A percentile compares a stretch with the other conserved stretches of the same genome.
Evolutionary conservation across 805 yeast species (phyloP).

Genomic region (Sugiyamaella smithiae): DNA sequence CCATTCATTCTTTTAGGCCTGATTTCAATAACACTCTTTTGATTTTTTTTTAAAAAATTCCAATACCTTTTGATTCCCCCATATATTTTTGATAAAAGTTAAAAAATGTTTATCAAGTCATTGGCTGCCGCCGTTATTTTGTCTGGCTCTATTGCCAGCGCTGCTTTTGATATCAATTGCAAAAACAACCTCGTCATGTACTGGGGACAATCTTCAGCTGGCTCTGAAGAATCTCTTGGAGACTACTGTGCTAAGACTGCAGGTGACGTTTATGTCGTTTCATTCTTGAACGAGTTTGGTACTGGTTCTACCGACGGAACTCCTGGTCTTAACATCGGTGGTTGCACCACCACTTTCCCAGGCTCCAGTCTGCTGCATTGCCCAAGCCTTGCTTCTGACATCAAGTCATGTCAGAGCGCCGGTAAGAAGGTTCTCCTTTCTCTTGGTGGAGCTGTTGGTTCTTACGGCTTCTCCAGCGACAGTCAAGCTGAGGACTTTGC

Average conservation of each 20-base stretch:
- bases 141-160: slow-evolving; percentile 9
- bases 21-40: background rate
- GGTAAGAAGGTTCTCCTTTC: slow-evolving; percentile 77
- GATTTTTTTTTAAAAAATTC: too few species aligned
- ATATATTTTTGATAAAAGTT: background rate
- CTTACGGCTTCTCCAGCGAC: slow-evolving; percentile 49
- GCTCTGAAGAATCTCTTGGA: slow-evolving; percentile 45
- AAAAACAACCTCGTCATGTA: slow-evolving; percentile 65
- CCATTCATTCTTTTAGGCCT: background rate
- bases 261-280: slow-evolving; percentile 59
- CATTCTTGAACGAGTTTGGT: slow-evolving; percentile 69
- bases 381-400: slow-evolving; percentile 52
- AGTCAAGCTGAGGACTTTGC: slow-evolving; percentile 47
- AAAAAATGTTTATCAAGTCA: slow-evolving; percentile 5
- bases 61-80: background rate
- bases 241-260: slow-evolving; percentile 65
- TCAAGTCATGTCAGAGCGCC: slow-evolving; percentile 62
- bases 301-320: slow-evolving; percentile 19
- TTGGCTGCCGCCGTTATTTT: slow-evolving; percentile 1
- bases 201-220: slow-evolving; percentile 82
- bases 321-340: slow-evolving; percentile 20
- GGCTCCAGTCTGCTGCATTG: slow-evolving; percentile 46
- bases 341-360: slow-evolving; percentile 19
- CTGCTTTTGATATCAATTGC: slow-evolving; percentile 31
- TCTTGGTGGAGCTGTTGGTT: slow-evolving; percentile 52